Base-by-base conservation (phyloP, 2,329 filamentous ascomycete genomes). In the Pseudogymnoascus sp. region DNA sequence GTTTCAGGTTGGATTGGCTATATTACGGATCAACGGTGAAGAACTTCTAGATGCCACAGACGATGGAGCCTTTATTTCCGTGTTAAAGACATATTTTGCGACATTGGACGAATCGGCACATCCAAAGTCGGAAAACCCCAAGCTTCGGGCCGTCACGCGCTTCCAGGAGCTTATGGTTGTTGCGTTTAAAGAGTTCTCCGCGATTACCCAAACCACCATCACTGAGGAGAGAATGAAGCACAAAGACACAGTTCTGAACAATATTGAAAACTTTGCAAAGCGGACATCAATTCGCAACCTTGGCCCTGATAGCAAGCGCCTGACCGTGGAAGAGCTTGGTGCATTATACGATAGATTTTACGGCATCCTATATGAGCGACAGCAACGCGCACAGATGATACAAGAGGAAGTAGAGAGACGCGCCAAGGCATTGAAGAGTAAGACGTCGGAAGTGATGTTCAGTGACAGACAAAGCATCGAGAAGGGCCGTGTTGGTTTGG, bases 81-180 rank as follows among this genome's bases (percentile, higher is more conserved):
- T 97, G 1, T 79, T 99, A 62, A 99, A 99, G 74, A 86, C 88
- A 0, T 99, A 99, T 75, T 99, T 99, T 72, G 85, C 90, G 6
- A 86, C 91, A 38, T 79, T 99, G 7, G 93, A 97, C 71, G 93
- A 97, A 75, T 97, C 92, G 3, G 94, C 94, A 2, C 93, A 99
- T 70, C 94, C 94, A 2, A 92, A 89, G 70, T 97, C 91, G 0
- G 92, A 97, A 71, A 99, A 97, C 65, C 87, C 92, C 2, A 99
- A 97, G 75, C 79, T 97, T 59, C 84, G 93, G 60, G 91, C 92
- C 0, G 94, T 99, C 60, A 99, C 95, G 5, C 85, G 90, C 54
- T 99, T 99, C 72, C 94, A 99, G 70, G 94, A 97, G 73, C 83
- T 99, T 62, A 97, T 99, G 92, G 94, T 99, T 2, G 94, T 97